Evolutionary conservation across 2,329 filamentous ascomycete genomes (phyloP).

Genomic region (Emmonsiellopsis sp.): DNA sequence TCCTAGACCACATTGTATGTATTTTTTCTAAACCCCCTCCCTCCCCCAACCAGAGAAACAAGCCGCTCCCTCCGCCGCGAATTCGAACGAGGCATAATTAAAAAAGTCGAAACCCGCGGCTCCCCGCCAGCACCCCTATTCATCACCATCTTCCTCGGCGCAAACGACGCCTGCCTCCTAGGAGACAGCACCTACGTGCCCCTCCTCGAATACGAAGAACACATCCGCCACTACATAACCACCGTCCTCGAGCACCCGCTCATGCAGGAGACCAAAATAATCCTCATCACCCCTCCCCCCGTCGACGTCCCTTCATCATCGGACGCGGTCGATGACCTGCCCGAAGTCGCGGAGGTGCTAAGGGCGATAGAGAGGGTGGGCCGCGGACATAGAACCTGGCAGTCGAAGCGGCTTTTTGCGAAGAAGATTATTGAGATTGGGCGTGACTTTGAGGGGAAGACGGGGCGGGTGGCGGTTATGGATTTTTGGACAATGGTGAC

Average conservation of each 20-base stretch:
- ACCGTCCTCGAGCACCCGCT: constrained; percentile 22
- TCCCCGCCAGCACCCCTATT: constrained; percentile 20
- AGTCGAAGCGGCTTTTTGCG: constrained; percentile 30
- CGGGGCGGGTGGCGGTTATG: constrained; percentile 22
- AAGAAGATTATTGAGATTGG: constrained; percentile 28
- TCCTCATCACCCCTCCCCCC: constrained; percentile 30
- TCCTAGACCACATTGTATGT: background rate
- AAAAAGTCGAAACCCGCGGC: constrained; percentile 7
- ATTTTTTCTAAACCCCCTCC: background rate
- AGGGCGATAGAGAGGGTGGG: constrained; percentile 7
- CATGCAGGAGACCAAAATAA: constrained; percentile 23
- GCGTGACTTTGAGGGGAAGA: constrained; percentile 21
- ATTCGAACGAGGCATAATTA: constrained; percentile 9
- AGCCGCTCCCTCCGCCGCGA: constrained; percentile 7
- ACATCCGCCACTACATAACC: constrained; percentile 27
- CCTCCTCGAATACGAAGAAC: constrained; percentile 22
- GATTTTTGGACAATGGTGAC: constrained; percentile 26
- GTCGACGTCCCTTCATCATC: constrained; percentile 18
- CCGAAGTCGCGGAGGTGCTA: background rate
- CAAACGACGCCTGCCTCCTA: constrained; percentile 29
- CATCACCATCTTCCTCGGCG: constrained; percentile 32
- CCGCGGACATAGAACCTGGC: constrained; percentile 23
- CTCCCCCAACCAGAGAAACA: constrained; percentile 8
- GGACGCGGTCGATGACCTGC: background rate
- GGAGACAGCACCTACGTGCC: constrained; percentile 20